These are phyloP conservation scores for Fusarium beomiforme DNA, from an alignment of 2,329 filamentous ascomycete species.

Conservation along the genomic window DNA sequence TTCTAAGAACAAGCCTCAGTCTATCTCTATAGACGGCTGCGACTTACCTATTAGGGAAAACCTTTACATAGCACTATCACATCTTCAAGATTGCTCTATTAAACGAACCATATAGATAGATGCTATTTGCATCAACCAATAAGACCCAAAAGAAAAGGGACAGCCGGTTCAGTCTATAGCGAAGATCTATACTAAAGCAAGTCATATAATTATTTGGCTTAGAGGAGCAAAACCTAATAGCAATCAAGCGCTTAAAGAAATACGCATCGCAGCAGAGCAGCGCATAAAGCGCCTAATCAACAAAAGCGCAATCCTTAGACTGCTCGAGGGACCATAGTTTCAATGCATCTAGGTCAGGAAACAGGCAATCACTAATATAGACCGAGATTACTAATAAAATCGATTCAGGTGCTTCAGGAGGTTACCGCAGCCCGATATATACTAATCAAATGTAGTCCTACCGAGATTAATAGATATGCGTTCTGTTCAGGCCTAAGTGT, in stretches of 20 bases:
- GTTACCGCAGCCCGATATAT: neutral
- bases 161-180: neutral
- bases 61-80: neutral
- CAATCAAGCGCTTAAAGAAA: neutral
- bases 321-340: neutral
- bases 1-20: accelerated
- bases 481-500: neutral
- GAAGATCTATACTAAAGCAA: neutral
- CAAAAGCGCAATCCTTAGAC: accelerated
- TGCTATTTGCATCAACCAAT: neutral
- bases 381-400: neutral
- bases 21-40: neutral
- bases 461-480: neutral
- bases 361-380: no score
- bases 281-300: neutral
- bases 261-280: neutral
- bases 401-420: neutral
- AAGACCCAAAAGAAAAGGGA: neutral
- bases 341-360: neutral
- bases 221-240: neutral
- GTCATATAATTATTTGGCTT: neutral
- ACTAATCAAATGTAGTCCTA: neutral
- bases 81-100: neutral
- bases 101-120: neutral
- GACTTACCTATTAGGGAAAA: accelerated